These are phyloP conservation scores for Xylaria longipes DNA, from an alignment of 495 filamentous ascomycete genomes.

Conservation along the genomic window DNA sequence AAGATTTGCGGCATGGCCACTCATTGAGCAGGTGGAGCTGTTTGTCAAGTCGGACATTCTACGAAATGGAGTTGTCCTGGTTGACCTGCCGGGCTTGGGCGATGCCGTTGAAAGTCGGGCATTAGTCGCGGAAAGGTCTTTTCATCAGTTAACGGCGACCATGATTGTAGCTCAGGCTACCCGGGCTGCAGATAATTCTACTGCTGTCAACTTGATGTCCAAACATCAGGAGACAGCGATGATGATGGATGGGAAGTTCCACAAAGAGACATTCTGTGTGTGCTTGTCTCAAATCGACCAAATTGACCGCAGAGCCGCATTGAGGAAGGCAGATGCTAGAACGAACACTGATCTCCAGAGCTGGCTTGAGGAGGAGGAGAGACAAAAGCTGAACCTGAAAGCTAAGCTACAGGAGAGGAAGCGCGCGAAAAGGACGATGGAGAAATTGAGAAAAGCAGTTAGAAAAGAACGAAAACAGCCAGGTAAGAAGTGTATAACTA, in stretches of 20 bases:
- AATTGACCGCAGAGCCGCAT: slow-evolving; percentile 26
- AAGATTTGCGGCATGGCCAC: slow-evolving; percentile 29
- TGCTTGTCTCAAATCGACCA: slow-evolving; percentile 38
- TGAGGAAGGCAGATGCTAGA: slow-evolving; percentile 11
- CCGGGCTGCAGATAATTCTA: slow-evolving; percentile 36
- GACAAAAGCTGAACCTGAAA: background rate
- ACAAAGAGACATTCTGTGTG: slow-evolving; percentile 32
- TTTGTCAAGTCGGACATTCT: slow-evolving; percentile 34
- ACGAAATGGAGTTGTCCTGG: slow-evolving; percentile 30
- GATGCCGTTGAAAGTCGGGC: slow-evolving; percentile 32
- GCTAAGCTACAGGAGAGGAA: background rate
- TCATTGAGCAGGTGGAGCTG: slow-evolving; percentile 36
- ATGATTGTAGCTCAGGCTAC: slow-evolving; percentile 32
- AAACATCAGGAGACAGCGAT: slow-evolving; percentile 36
- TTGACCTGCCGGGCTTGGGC: slow-evolving; percentile 37
- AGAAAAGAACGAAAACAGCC: background rate
- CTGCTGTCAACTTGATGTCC: slow-evolving; percentile 30
- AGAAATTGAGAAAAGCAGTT: background rate
- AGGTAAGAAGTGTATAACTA: background rate
- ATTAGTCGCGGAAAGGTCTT: slow-evolving; percentile 29
- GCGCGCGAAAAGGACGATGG: background rate
- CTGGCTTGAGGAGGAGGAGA: background rate
- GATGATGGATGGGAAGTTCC: slow-evolving; percentile 37
- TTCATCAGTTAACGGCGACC: slow-evolving; percentile 28
- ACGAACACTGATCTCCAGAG: slow-evolving; percentile 10